Evolutionary conservation across 768 basidiomycete species (phyloP).

Genomic region (Mycena leptocephala): DNA sequence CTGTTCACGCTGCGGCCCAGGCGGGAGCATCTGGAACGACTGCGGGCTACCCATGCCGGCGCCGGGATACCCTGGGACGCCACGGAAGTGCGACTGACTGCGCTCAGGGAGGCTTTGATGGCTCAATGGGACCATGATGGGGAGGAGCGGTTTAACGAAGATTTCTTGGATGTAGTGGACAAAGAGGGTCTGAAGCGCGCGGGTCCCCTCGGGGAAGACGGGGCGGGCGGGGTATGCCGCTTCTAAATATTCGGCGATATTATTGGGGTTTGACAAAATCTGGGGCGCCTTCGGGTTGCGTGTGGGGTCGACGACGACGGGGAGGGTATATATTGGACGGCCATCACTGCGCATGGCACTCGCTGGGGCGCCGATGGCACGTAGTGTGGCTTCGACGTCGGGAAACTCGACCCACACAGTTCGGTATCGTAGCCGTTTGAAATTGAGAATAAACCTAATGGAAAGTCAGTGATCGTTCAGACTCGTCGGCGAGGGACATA

Average conservation of each 20-base stretch:
- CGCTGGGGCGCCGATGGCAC: slow-evolving; percentile 73
- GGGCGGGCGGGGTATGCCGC: slow-evolving; percentile 78
- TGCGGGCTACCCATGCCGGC: slow-evolving; percentile 2
- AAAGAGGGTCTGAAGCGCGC: slow-evolving; percentile 79
- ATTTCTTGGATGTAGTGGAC: slow-evolving; percentile 81
- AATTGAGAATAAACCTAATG: slow-evolving; percentile 65
- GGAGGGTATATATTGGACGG: slow-evolving; percentile 76
- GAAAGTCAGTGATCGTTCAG: neutral
- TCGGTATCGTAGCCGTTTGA: slow-evolving; percentile 79
- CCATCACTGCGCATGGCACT: slow-evolving; percentile 70
- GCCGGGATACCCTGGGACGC: slow-evolving; percentile 8
- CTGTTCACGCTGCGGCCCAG: slow-evolving; percentile 69
- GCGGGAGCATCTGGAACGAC: slow-evolving; percentile 32
- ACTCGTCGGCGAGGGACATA: slow-evolving; percentile 47
- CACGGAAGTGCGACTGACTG: slow-evolving; percentile 67
- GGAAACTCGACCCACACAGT: slow-evolving; percentile 83
- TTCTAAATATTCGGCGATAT: slow-evolving; percentile 84
- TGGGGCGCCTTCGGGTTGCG: slow-evolving; percentile 50
- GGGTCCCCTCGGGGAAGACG: slow-evolving; percentile 81
- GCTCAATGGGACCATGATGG: slow-evolving; percentile 80
- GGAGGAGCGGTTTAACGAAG: slow-evolving; percentile 78
- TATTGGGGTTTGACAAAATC: slow-evolving; percentile 63
- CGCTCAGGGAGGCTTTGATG: slow-evolving; percentile 74
- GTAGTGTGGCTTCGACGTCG: slow-evolving; percentile 76
- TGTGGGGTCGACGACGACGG: slow-evolving; percentile 68